A percentile compares a stretch with the other conserved stretches of the same genome.
phyloP scores from a whole-genome alignment of 805 yeast species.

The Candida krabiensis region DNA sequence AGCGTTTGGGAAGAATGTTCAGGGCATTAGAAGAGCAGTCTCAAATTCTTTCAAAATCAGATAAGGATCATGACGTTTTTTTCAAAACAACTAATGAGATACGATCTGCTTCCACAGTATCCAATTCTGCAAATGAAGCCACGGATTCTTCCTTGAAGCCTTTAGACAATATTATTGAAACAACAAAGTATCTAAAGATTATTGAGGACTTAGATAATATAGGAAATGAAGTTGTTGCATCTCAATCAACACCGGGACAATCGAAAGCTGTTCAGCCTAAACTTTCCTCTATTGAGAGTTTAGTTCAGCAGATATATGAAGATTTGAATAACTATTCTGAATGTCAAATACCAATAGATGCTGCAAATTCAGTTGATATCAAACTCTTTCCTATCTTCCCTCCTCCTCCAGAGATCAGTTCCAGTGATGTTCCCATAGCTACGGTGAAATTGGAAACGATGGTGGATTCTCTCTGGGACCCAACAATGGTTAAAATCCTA shows the following conservation, averaged over 20 bases:
- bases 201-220: conserved; percentile 31
- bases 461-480: conserved; percentile 95
- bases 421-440: conserved; percentile 91
- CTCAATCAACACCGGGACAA: conserved; percentile 26
- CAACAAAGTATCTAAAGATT: conserved; percentile 30
- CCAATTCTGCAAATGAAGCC: conserved; percentile 7
- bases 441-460: conserved; percentile 71
- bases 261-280: conserved; percentile 18
- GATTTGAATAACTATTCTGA: conserved; percentile 95
- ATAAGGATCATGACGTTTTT: conserved; percentile 43
- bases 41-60: conserved; percentile 62
- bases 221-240: conserved; percentile 24
- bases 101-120: conserved; percentile 9
- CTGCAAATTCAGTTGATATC: conserved; percentile 86
- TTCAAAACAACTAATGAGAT: conserved; percentile 29
- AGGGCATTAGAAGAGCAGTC: conserved; percentile 88
- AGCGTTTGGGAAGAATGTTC: conserved; percentile 85
- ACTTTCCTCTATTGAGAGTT: conserved; percentile 60
- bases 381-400: conserved; percentile 88
- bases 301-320: conserved; percentile 88
- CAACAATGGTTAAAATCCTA: conserved; percentile 85
- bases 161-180: conserved; percentile 16
- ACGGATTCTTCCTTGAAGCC: too few relatives aligned
- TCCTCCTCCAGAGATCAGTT: conserved; percentile 72
- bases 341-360: conserved; percentile 90